Conservation (phyloP, 2,329 filamentous ascomycete genomes). For the Penicillium sp. region DNA sequence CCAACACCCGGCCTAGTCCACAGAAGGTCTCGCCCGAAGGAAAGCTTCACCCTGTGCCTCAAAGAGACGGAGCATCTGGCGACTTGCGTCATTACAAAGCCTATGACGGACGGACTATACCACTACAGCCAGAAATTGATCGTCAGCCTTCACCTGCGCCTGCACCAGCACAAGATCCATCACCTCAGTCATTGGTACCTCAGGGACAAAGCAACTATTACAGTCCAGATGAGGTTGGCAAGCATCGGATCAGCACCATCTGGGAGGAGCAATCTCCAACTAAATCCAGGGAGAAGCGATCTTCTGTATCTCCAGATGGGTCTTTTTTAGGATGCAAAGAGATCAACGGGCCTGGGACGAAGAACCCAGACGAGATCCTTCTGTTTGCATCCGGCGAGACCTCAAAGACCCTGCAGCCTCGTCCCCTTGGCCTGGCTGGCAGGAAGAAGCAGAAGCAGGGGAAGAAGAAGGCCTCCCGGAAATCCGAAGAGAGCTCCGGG, state of each 20-base stretch:
- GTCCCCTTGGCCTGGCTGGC: slow-evolving; percentile 20
- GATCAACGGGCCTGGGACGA: slow-evolving; percentile 31
- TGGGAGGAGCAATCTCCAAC: slow-evolving; percentile 29
- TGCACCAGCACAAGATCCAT: neutral
- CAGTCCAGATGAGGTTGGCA: slow-evolving; percentile 39
- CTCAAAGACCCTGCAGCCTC: slow-evolving; percentile 22
- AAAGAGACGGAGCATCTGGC: neutral
- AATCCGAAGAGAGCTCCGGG: slow-evolving; percentile 13
- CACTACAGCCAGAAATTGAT: slow-evolving; percentile 3
- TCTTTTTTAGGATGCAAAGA: slow-evolving; percentile 43
- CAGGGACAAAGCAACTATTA: slow-evolving; percentile 30
- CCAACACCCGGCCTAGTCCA: slow-evolving; percentile 32
- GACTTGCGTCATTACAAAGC: slow-evolving; percentile 3
- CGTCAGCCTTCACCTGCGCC: slow-evolving; percentile 6
- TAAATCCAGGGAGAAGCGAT: slow-evolving; percentile 21
- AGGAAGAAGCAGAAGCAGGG: slow-evolving; percentile 23
- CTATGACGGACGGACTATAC: slow-evolving; percentile 16
- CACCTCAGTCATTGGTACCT: slow-evolving; percentile 2
- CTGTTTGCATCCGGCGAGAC: slow-evolving; percentile 31
- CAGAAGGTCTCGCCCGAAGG: slow-evolving; percentile 28
- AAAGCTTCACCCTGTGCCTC: slow-evolving; percentile 27
- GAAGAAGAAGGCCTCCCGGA: slow-evolving; percentile 12
- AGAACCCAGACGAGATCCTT: slow-evolving; percentile 38
- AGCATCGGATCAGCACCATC: slow-evolving; percentile 35
- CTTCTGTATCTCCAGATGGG: slow-evolving; percentile 26